phyloP scores from a whole-genome alignment of 1,284 basidiomycete species.

The Xanthoconium separans region DNA sequence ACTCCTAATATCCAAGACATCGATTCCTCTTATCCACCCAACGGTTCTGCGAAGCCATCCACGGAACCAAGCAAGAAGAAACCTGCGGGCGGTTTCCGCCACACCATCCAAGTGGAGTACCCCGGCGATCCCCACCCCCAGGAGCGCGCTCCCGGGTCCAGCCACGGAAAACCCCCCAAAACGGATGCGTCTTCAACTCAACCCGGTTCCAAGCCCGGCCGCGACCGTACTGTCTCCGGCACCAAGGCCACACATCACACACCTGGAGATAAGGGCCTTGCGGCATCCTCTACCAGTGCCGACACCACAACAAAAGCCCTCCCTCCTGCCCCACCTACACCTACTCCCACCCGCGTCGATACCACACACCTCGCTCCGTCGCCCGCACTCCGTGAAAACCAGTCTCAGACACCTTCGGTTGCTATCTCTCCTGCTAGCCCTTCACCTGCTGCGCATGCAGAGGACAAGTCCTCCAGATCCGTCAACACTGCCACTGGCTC shows the following conservation, averaged over 20 bases:
- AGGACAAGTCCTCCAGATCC: constrained; percentile 37
- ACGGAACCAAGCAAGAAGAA: constrained; percentile 42
- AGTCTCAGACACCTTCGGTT: constrained; percentile 37
- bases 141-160: constrained; percentile 19
- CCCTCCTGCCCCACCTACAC: constrained; percentile 21
- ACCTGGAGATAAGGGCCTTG: constrained; percentile 20
- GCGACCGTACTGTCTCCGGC: constrained; percentile 19
- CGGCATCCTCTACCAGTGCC: background rate
- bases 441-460: constrained; percentile 36
- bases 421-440: constrained; percentile 51
- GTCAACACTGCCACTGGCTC: constrained; percentile 35
- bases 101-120: constrained; percentile 94
- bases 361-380: constrained; percentile 22
- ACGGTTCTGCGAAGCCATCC: constrained; percentile 21
- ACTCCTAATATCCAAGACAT: constrained; percentile 25
- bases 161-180: constrained; percentile 24
- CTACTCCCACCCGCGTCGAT: constrained; percentile 22
- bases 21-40: constrained; percentile 17
- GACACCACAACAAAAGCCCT: constrained; percentile 19
- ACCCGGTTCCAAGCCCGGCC: constrained; percentile 18
- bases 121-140: constrained; percentile 40
- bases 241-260: constrained; percentile 8
- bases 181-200: constrained; percentile 11
- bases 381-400: constrained; percentile 25
- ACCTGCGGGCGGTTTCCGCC: constrained; percentile 49